Conservation (phyloP, 1,139 yeast species). For the Suhomyces atakaporum region DNA sequence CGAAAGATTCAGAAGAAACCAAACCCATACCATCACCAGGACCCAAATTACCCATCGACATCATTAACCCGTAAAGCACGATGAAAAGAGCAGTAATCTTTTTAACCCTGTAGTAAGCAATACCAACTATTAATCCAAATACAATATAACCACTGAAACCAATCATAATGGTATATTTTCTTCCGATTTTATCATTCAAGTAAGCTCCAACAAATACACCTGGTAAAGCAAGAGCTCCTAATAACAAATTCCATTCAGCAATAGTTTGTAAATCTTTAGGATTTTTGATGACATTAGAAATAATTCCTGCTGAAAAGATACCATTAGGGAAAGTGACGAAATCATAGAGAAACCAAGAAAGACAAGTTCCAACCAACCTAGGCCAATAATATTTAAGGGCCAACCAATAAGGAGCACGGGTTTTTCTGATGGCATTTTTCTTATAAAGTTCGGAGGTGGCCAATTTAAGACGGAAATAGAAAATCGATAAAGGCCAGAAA, state of each 20-base stretch:
- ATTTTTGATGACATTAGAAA: slow-evolving; percentile 44
- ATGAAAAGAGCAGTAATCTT: slow-evolving; percentile 57
- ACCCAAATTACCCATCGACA: slow-evolving; percentile 66
- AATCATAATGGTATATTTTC: slow-evolving; percentile 58
- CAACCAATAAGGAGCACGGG: slow-evolving; percentile 53
- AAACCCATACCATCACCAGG: slow-evolving; percentile 79
- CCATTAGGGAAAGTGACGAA: slow-evolving; percentile 69
- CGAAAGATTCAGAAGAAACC: slow-evolving; percentile 65
- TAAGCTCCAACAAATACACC: slow-evolving; percentile 62
- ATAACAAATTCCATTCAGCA: slow-evolving; percentile 60
- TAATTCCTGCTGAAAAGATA: slow-evolving; percentile 56
- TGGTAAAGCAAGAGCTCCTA: slow-evolving; percentile 55
- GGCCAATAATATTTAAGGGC: slow-evolving; percentile 58
- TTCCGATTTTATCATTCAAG: slow-evolving; percentile 54
- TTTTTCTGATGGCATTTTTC: slow-evolving; percentile 49
- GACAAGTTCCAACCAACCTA: slow-evolving; percentile 56
- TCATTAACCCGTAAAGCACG: slow-evolving; percentile 60
- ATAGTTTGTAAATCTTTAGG: slow-evolving; percentile 41
- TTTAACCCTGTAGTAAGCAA: slow-evolving; percentile 49
- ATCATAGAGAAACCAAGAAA: slow-evolving; percentile 65
- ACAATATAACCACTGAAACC: slow-evolving; percentile 61
- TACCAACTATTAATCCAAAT: slow-evolving; percentile 62
- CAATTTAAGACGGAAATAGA: slow-evolving; percentile 71
- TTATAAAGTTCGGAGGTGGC: slow-evolving; percentile 62
- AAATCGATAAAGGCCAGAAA: slow-evolving; percentile 71